Conservation (phyloP, 495 filamentous ascomycete species). For the Podospora sp. region DNA sequence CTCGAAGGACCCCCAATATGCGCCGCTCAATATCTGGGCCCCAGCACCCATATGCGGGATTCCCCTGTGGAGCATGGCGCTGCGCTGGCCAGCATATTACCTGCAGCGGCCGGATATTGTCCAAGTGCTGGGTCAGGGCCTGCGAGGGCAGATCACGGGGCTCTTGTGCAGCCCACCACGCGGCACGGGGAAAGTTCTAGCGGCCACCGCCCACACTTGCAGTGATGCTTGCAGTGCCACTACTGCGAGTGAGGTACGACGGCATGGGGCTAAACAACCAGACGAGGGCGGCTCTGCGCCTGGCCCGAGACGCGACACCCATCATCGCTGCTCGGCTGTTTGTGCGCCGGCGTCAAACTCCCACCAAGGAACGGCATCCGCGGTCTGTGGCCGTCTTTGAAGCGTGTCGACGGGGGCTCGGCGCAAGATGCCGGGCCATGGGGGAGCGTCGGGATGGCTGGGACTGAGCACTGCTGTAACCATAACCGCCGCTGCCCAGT, state of each 20-base stretch:
- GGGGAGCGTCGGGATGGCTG: not conserved
- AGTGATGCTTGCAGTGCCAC: not conserved
- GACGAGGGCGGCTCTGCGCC: constrained; percentile 13
- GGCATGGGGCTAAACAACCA: not conserved
- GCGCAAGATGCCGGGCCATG: not conserved
- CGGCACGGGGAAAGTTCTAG: constrained; percentile 8
- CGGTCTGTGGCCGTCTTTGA: not conserved
- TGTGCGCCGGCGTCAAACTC: not conserved
- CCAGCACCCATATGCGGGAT: constrained; percentile 20
- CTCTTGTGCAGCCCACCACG: not conserved
- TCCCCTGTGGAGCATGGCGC: constrained; percentile 23
- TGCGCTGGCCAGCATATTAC: constrained; percentile 23
- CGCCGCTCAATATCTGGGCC: constrained; percentile 9
- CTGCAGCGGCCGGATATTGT: constrained; percentile 35
- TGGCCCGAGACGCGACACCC: not conserved
- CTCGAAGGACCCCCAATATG: constrained; percentile 29
- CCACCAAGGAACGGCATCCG: no score
- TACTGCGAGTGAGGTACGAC: not conserved
- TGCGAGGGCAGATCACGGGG: constrained; percentile 31
- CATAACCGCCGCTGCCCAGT: not conserved
- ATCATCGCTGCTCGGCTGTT: constrained; percentile 1
- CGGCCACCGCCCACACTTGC: not conserved
- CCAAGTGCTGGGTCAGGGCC: constrained; percentile 21
- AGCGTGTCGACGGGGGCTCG: not conserved
- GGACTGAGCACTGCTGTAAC: not conserved